Evolutionary conservation across 2,329 filamentous ascomycete genomes (phyloP), one percentile per base, ranked within the genome.

Genomic region (Clarireedia hainanense): DNA sequence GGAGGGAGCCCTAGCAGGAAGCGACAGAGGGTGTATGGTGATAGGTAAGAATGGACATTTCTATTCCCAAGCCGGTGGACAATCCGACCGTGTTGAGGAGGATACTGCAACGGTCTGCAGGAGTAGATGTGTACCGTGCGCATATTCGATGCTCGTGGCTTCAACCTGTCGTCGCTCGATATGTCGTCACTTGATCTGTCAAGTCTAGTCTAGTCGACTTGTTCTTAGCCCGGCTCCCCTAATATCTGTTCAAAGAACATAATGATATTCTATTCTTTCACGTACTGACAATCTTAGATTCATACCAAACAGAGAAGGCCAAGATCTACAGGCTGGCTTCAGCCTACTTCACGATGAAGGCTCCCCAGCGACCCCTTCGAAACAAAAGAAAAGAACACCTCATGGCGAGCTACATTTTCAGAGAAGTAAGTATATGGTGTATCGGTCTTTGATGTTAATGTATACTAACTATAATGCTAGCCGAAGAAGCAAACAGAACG

Each of bases 361-460:
- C 40, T 96, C 92, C 20, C 94, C 94, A 20, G 88, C 92, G 12
- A 96, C 91, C 1, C 90, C 92, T 1, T 92, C 91, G 4, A 89
- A 85, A 69, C 81, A 87, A 57, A 90, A 89, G 73, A 91, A 88
- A 74, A 86, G 91, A 45, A 86, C 86, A 23, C 89, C 90, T 9
- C 88, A 95, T 68, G 89, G 89, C 52, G 94, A 96, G 71, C 80
- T 96, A 60, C 88, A 97, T 70, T 96, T 95, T 62, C 94, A 99
- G 70, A 91, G 85, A 72, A 94, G 91, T 92, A 76, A 68, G 85
- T 71, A 36, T 9, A 36, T 43, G 36, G 10, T 43, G 34, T 26
- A 48, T 27, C 24, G 34, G 15, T 20, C 23, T 17, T 37, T 14
- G 5, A 4, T 42, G n/a, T 15, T 12, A 42, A 15, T 14, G 2